Evolutionary conservation across 139 green algal species (phyloP).

Genomic region (Micromonas pusilla): DNA sequence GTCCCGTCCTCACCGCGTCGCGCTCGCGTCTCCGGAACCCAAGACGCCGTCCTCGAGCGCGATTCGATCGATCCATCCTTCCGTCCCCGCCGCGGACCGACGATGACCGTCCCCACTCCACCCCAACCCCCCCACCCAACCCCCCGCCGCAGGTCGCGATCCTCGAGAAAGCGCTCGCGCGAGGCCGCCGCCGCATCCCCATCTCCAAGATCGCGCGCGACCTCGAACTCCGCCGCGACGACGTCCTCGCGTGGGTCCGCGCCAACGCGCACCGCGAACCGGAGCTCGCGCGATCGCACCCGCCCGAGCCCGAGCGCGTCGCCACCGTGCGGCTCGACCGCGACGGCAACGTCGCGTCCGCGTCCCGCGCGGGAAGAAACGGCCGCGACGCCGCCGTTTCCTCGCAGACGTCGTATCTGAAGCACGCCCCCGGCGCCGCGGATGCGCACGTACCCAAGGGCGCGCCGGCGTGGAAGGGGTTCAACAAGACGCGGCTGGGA

Average conservation of each 20-base stretch:
- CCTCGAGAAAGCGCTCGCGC: conserved; percentile 1
- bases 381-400: neutral
- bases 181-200: neutral
- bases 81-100: too few species aligned
- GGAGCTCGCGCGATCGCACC: neutral
- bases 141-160: neutral
- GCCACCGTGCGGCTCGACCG: neutral
- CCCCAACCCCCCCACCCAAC: too few species aligned
- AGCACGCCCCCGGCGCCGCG: neutral
- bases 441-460: conserved; percentile 4
- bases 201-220: neutral
- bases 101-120: too few species aligned
- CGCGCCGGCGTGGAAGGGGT: conserved; percentile 12
- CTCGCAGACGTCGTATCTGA: neutral
- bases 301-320: neutral
- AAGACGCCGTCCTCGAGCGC: neutral
- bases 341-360: neutral
- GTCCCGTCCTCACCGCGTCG: too few species aligned
- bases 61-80: neutral
- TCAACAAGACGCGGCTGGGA: conserved; percentile 11
- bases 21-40: neutral
- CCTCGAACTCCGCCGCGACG: conserved; percentile 1
- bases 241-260: conserved; percentile 12
- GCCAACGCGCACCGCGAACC: neutral
- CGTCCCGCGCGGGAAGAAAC: neutral